Percentiles rank a stretch among this genome's conserved stretches.
These are phyloP conservation scores for Penicillium rolfsii DNA, from an alignment of 2,329 filamentous ascomycete species.

Conservation along the genomic window DNA sequence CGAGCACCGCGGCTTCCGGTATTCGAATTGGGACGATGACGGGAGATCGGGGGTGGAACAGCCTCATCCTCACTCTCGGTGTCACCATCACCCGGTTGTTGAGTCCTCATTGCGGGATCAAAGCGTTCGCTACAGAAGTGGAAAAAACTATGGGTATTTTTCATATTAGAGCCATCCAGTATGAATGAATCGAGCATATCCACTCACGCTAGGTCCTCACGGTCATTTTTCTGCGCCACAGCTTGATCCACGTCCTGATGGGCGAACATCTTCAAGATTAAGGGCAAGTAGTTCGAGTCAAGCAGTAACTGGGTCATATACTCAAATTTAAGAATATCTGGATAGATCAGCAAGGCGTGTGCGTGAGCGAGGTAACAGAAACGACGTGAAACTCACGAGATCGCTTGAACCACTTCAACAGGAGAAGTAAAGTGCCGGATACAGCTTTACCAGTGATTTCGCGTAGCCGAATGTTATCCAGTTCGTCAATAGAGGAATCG, in stretches of 20 bases:
- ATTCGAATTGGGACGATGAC: constrained; percentile 52
- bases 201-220: constrained; percentile 74
- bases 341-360: constrained; percentile 16
- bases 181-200: neutral
- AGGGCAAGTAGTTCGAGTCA: constrained; percentile 91
- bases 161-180: neutral
- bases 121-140: constrained; percentile 79
- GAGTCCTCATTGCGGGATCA: constrained; percentile 56
- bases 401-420: constrained; percentile 94
- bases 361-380: neutral
- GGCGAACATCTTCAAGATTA: constrained; percentile 90
- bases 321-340: constrained; percentile 93
- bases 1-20: constrained; percentile 32
- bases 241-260: constrained; percentile 91
- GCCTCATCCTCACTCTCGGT: constrained; percentile 69
- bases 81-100: constrained; percentile 40
- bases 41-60: constrained; percentile 77
- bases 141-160: constrained; percentile 70
- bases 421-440: constrained; percentile 81
- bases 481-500: constrained; percentile 65
- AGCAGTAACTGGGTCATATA: constrained; percentile 91
- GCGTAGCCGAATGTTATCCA: constrained; percentile 77
- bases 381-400: constrained; percentile 69
- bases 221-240: constrained; percentile 82
- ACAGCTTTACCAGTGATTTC: constrained; percentile 92